A percentile compares a stretch with the other conserved stretches of the same genome.
Evolutionary conservation across 2,329 filamentous ascomycete species (phyloP).

Genomic region (Mariannaea sp.): DNA sequence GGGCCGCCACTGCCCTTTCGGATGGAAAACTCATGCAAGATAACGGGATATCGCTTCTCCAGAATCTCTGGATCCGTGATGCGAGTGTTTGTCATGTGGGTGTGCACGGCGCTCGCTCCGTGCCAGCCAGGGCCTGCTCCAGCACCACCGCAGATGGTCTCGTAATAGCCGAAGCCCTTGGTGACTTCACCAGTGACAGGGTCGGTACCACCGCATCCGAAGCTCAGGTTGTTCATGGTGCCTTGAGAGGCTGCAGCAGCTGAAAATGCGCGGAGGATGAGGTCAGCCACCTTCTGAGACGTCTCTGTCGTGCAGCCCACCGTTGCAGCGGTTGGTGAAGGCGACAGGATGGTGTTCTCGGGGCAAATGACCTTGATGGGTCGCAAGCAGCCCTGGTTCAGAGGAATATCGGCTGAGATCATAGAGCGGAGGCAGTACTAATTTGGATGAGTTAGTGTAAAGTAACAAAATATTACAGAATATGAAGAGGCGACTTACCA

Average conservation of each 20-base stretch:
- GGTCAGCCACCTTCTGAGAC: slow-evolving; percentile 56
- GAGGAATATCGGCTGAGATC: slow-evolving; percentile 42
- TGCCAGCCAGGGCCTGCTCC: slow-evolving; percentile 40
- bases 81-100: slow-evolving; percentile 47
- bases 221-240: slow-evolving; percentile 81
- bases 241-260: slow-evolving; percentile 77
- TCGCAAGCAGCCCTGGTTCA: slow-evolving; percentile 55
- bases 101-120: slow-evolving; percentile 40
- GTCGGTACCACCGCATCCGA: slow-evolving; percentile 64
- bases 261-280: slow-evolving; percentile 75
- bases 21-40: slow-evolving; percentile 41
- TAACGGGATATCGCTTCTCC: slow-evolving; percentile 42
- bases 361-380: slow-evolving; percentile 38
- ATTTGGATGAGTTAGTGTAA: neutral
- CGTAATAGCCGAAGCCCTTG: slow-evolving; percentile 44
- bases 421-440: slow-evolving; percentile 42
- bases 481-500: slow-evolving; percentile 21
- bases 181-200: slow-evolving; percentile 31
- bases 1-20: slow-evolving; percentile 54
- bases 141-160: slow-evolving; percentile 43
- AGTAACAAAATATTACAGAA: too few relatives aligned
- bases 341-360: slow-evolving; percentile 42
- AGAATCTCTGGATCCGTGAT: slow-evolving; percentile 45
- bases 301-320: slow-evolving; percentile 43
- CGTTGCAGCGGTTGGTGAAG: slow-evolving; percentile 39